Conservation (phyloP, 2,329 filamentous ascomycete genomes). For the Setomelanomma holmii region DNA sequence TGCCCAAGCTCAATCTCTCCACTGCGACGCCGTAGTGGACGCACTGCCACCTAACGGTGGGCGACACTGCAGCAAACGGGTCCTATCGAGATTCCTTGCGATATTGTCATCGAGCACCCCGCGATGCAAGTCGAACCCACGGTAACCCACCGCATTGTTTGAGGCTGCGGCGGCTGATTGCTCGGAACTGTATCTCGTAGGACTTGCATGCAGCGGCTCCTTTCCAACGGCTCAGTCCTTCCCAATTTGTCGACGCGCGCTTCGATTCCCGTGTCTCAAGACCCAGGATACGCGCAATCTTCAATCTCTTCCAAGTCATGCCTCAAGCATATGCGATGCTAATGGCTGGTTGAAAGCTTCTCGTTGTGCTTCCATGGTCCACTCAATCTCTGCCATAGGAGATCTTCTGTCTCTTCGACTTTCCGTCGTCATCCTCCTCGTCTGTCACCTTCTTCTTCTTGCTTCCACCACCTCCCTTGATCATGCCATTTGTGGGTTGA, state of each 20-base stretch:
- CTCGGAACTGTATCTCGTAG: slow-evolving; percentile 3
- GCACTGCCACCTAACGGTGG: slow-evolving; percentile 25
- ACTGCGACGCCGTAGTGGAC: slow-evolving; percentile 24
- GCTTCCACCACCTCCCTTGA: slow-evolving; percentile 46
- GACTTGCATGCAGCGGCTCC: slow-evolving; percentile 11
- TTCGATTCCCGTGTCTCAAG: slow-evolving; percentile 19
- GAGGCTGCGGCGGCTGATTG: background rate
- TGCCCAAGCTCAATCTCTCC: slow-evolving; percentile 24
- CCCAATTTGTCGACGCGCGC: slow-evolving; percentile 22
- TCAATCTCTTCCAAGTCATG: slow-evolving; percentile 12
- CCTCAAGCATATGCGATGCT: slow-evolving; percentile 5
- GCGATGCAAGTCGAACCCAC: slow-evolving; percentile 22
- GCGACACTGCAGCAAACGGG: slow-evolving; percentile 26
- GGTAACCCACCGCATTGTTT: slow-evolving; percentile 16
- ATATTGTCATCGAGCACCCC: slow-evolving; percentile 27
- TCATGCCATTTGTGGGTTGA: slow-evolving; percentile 50
- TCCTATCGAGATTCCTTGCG: slow-evolving; percentile 25
- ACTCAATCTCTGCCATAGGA: slow-evolving; percentile 57
- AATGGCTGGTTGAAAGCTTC: slow-evolving; percentile 8
- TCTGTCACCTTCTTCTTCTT: slow-evolving; percentile 55
- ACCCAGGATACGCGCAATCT: slow-evolving; percentile 37
- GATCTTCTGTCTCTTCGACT: slow-evolving; percentile 58
- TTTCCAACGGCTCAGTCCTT: slow-evolving; percentile 21
- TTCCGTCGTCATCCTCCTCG: slow-evolving; percentile 56
- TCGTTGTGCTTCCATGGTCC: slow-evolving; percentile 6